Base-by-base conservation (phyloP, 495 filamentous ascomycete species). In the Talaromyces adpressus region DNA sequence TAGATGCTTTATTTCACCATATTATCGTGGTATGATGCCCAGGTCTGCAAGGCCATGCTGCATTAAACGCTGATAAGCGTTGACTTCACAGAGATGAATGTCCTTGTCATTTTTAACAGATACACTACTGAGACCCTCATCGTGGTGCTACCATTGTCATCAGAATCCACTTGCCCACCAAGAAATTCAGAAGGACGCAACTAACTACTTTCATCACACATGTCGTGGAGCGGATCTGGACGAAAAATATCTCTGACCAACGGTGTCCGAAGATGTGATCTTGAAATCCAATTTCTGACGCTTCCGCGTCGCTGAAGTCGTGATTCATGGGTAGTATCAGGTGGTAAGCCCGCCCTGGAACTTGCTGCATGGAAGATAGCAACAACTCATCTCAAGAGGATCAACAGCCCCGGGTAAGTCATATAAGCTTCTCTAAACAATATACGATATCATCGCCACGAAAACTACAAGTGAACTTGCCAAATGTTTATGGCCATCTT, bases 11-110 rank as follows among this genome's bases (percentile, higher is more conserved):
- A 67, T 34, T 11, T 22, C 23, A 27, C 65, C 59, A 16, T 62
- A 65, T 27, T 62, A 67, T 12, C 57, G 22, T 32, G 63, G 65
- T 20, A 67, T 34, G 29, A 57, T 22, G 20, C 64, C 64, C 7
- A 27, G 6, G 12, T 64, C 30, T 34, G 62, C 58, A 12, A 64
- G 62, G 4, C 53, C 64, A 11, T 39, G 30, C 3, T 53, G 25
- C 39, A 52, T 64, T 18, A 66, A 12, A 3, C 62, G 61, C 14
- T 11, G 25, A 32, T 66, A 66, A 4, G 62, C 64, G 6, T 16
- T 29, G 16, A 23, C 47, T 64, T 66, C 64, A 14, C 62, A 64
- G 29, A 51, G 4, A 36, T 23, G 49, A 8, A 53, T 53, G 4
- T 53, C 49, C 16, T 36, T 36, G 32, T 36, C 8, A 9, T 36